Base-by-base conservation (phyloP, 2,329 filamentous ascomycete genomes). In the Trichoderma oligosporum region DNA sequence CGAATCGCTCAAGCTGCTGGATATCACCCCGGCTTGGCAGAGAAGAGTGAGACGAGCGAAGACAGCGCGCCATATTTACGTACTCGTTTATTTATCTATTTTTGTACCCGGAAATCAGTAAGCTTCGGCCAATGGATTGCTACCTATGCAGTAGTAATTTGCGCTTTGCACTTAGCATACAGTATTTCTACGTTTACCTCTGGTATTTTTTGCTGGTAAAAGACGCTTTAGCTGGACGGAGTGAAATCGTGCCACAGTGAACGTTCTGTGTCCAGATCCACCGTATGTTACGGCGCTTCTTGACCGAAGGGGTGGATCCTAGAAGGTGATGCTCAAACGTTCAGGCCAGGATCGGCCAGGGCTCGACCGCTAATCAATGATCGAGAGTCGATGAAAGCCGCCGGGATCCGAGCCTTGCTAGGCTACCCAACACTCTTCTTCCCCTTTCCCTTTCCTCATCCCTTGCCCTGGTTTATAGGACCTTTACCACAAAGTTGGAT, bases 341-440 rank as follows among this genome's bases (percentile, higher is more conserved):
- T 39, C 33, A 29, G 20, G 16, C 33, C 33, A 39, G 35, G 51
- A 54, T 45, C 20, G 51, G 51, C 39, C 39, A 25, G 51, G 51
- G 51, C 51, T 55, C 51, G 51, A 55, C 51, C 51, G 51, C 51
- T 55, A 55, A 55, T 55, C 51, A 55, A 31, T 54, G 51, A 55
- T 55, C 51, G 51, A 38, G 51, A 24, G 16, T 45, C 27, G 51
- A 46, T 55, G 41, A 46, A 38, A 25, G 33, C 38, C 41, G 16
- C 33, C 29, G 51, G 51, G 51, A 46, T 46, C 41, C 51, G 42
- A 55, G 22, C 41, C 12, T 31, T 31, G 27, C 27, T 11, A 31
- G 27, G 27, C 27, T 14, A n/a, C 14, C 41, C 41, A 44, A 44
- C 41, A 41, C 22, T 25, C 22, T 44, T 11, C 18, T 35, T 39